Evolutionary conservation across 2,329 filamentous ascomycete genomes (phyloP), one percentile per base, ranked within the genome.

Genomic region (Didymosphaeria variabile): DNA sequence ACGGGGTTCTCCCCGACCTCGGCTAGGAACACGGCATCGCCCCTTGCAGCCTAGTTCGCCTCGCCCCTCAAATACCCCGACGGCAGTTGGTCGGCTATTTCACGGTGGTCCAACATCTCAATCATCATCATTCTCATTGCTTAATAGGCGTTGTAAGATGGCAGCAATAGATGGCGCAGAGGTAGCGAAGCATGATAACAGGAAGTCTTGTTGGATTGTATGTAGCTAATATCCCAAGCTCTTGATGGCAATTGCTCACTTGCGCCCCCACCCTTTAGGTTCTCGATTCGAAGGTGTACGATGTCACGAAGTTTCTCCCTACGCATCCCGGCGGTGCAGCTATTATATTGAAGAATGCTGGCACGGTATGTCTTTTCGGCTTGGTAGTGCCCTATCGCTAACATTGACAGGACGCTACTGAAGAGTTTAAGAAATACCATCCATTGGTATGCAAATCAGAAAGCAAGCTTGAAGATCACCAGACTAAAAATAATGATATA

Each of bases 221-320:
- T 29, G 53, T 42, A 23, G n/a, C 21, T 29, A 36, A 7, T 10
- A n/a, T 23, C 4, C 17, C 32, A 17, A 4, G n/a, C 0, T 46
- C 5, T 13, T 6, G 9, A 36, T 17, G 3, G 26, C 38, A 40
- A n/a, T 21, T 23, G 29, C 19, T 46, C 2, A 45, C 40, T 17
- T 45, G 38, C 40, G 12, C 23, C 52, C 36, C 52, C 52, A 46
- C 42, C 47, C 26, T 55, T 10, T n/a, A 55, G 53, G 53, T 91
- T 6, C 83, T 92, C 9, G 85, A 91, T 71, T 85, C 85, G 38
- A 85, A 86, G 64, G 87, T 91, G 5, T 91, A 89, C 79, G 86
- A 92, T 73, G 78, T 92, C 34, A 89, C 87, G 4, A 82, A 84
- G 15, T 91, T 92, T 70, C 79, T 87, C 5, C 81, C 83, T 8